Base-by-base conservation (phyloP, 176 grass and related monocot species). In the Typha latifolia region DNA sequence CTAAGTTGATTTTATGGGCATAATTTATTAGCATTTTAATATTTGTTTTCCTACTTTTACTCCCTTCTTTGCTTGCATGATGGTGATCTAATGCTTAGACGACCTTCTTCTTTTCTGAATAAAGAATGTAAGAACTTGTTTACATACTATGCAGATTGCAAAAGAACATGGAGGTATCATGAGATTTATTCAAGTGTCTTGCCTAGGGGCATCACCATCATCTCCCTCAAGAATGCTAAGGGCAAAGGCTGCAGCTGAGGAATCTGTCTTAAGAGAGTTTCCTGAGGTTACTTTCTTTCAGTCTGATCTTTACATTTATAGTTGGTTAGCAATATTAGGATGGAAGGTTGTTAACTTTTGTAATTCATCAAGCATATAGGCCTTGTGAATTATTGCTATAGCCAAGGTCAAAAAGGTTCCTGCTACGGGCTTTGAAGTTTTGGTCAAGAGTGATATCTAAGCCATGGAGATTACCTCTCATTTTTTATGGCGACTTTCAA, bases 111-210 rank as follows among this genome's bases (percentile, higher is more conserved):
- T 56, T 5, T 13, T 47, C 31, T 49, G 27, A 66, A 55, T 27
- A 64, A 18, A 59, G 53, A 21, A 59, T 59, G 53, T 59, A 32
- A 22, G 14, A 75, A 64, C 26, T 8, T 67, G 48, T 74, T 14
- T 90, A 15, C 56, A 68, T 64, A 78, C 72, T 82, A 47, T 55
- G 31, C 72, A 99, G 94, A 84, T 99, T 78, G 84, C 85, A 55
- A 99, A 99, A 81, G 89, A 99, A 65, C 89, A 93, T 31, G 94
- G 94, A 1, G 89, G 94, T 76, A 93, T 99, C 49, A 80, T 90
- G 76, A 93, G 94, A 85, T 99, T 99, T 47, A 89, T 99, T 52
- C 94, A 99, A 80, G 67, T 99, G 81, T 99, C 94, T 73, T 78
- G 70, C 77, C 73, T 99, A 62, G 94, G 94, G 62, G 83, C 89